Conservation (phyloP, 345 rosid species). For the Eucalyptus erythrocorys region DNA sequence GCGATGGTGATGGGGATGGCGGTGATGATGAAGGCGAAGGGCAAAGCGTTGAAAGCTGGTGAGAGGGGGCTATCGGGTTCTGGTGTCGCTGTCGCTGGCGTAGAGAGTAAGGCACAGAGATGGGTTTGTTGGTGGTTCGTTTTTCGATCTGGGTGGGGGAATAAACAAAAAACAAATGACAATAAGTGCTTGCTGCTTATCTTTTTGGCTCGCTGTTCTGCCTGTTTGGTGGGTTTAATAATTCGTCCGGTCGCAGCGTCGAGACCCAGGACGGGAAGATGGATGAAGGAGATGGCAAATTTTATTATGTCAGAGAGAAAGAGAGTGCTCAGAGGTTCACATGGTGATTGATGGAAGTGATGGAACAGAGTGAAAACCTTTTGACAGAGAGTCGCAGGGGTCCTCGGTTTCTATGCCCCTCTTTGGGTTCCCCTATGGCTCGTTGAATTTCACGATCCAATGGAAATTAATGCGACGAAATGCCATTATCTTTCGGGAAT, state of each 20-base stretch:
- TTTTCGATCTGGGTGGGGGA: not conserved
- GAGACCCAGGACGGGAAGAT: not conserved
- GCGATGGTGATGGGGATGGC: not conserved
- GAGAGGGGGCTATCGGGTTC: conserved; percentile 41
- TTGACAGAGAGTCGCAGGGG: not conserved
- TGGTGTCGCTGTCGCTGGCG: not conserved
- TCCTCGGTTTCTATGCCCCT: not conserved
- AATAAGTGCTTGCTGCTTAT: not conserved
- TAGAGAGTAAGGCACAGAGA: conserved; percentile 40
- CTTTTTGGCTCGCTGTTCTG: not conserved
- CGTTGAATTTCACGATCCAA: not conserved
- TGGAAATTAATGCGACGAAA: not conserved
- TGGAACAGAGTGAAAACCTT: not conserved
- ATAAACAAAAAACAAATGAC: not conserved
- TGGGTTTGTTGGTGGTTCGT: conserved; percentile 35
- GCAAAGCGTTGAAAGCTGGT: not conserved
- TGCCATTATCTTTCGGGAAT: not conserved
- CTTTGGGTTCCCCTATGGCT: not conserved
- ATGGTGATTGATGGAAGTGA: not conserved
- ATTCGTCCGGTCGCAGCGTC: not conserved
- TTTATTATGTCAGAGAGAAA: not conserved
- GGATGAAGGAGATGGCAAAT: not conserved
- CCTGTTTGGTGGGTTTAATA: not conserved
- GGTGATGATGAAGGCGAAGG: not conserved
- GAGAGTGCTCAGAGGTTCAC: not conserved